Evolutionary conservation across 2,329 filamentous ascomycete genomes (phyloP).

Genomic region (Cladosporium sp.): DNA sequence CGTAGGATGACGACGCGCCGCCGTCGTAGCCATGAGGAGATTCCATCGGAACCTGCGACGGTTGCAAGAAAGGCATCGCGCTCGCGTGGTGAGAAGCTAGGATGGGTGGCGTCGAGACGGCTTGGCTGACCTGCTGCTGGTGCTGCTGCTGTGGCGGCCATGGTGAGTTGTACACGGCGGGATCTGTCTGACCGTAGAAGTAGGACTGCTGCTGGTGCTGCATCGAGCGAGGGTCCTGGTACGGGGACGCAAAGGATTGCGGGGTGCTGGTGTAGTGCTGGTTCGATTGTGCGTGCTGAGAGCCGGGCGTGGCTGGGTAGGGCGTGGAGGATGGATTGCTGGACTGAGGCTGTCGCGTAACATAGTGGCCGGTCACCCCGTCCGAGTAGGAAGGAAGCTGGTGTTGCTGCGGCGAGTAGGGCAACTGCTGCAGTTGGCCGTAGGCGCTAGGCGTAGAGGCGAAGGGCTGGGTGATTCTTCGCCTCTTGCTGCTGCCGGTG

Average conservation of each 20-base stretch:
- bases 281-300: neutral
- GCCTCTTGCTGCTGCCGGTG: conserved; percentile 2
- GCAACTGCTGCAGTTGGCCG: neutral
- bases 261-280: neutral
- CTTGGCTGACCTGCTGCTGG: conserved; percentile 2
- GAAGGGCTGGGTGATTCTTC: conserved; percentile 3
- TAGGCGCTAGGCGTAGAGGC: neutral
- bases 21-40: neutral
- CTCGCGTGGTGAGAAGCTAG: conserved; percentile 1
- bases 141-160: conserved; percentile 18
- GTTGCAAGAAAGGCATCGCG: neutral
- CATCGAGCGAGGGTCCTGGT: conserved; percentile 5
- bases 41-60: conserved; percentile 4
- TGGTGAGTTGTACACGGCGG: conserved; percentile 19
- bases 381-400: neutral
- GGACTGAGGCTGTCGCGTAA: conserved; percentile 1
- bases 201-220: conserved; percentile 20
- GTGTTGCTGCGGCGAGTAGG: neutral
- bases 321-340: neutral
- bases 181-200: conserved; percentile 23
- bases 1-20: conserved; percentile 1
- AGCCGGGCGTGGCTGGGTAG: conserved; percentile 1
- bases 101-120: neutral
- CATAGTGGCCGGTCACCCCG: conserved; percentile 1
- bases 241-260: neutral